Percentiles rank a stretch among this genome's conserved stretches.
Conservation (phyloP, 208 protist species). For the Giardia duodenalis region DNA sequence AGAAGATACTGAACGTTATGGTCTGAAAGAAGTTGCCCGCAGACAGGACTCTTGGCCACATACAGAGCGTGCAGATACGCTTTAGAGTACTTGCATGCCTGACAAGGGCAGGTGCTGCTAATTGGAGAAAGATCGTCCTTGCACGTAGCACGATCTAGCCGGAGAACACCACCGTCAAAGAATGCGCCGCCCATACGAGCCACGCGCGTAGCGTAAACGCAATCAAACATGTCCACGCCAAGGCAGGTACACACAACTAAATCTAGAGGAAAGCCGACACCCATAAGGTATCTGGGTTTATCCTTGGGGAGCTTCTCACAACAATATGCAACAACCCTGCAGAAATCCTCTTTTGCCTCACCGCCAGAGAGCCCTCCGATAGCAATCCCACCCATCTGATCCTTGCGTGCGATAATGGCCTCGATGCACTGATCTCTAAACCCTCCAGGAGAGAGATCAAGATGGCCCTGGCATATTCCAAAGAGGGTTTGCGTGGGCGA, state of each 20-base stretch:
- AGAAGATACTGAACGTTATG: slow-evolving; percentile 92
- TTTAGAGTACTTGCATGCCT: slow-evolving; percentile 69
- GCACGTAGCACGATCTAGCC: slow-evolving; percentile 47
- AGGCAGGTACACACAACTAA: slow-evolving; percentile 87
- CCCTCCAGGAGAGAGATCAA: slow-evolving; percentile 56
- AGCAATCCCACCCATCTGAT: slow-evolving; percentile 73
- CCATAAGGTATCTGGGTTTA: slow-evolving; percentile 91
- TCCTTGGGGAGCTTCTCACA: slow-evolving; percentile 57
- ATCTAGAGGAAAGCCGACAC: slow-evolving; percentile 91
- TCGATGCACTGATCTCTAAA: slow-evolving; percentile 67
- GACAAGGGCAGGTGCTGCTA: slow-evolving; percentile 64
- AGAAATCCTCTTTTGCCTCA: slow-evolving; percentile 88
- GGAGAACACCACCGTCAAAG: slow-evolving; percentile 56
- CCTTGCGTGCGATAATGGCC: slow-evolving; percentile 70
- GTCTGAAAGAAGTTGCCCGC: slow-evolving; percentile 73
- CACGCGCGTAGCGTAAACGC: slow-evolving; percentile 91
- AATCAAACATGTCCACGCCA: slow-evolving; percentile 98
- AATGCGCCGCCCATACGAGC: slow-evolving; percentile 80
- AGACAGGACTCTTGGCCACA: slow-evolving; percentile 58
- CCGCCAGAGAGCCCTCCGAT: slow-evolving; percentile 92
- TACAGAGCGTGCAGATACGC: slow-evolving; percentile 71
- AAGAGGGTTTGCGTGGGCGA: slow-evolving; percentile 82
- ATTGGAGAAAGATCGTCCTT: slow-evolving; percentile 58
- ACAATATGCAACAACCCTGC: slow-evolving; percentile 62
- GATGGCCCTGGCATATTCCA: slow-evolving; percentile 78